Base-by-base conservation (phyloP, 2,329 filamentous ascomycete species). In the Dactylellina sp. region DNA sequence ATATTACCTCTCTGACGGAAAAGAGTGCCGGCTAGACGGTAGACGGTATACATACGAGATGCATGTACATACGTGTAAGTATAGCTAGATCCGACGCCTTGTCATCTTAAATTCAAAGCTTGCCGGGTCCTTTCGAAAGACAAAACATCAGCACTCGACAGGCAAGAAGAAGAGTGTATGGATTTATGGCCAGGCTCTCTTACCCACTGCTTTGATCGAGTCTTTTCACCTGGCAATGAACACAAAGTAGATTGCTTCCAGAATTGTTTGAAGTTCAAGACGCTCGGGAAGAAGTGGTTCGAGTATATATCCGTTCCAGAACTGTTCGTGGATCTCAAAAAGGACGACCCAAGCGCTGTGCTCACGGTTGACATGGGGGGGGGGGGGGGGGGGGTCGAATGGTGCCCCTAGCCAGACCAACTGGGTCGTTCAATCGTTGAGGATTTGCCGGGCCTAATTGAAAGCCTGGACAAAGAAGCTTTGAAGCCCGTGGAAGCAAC, bases 401-500 rank as follows among this genome's bases (percentile, higher is more conserved):
- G n/a, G n/a, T n/a, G n/a, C n/a, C n/a, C 49, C 9, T 53, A 25
- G 49, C 49, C 49, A 16, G 49, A 53, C 28, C 49, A 53, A 20
- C 49, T 25, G 14, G 49, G 49, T 18, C 49, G 49, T 18, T 53
- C 37, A 16, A 20, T 53, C 20, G 49, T 53, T 25, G 49, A 53
- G 16, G 49, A 53, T 53, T 22, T 53, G 28, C 49, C 49, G 32
- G 49, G 37, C 37, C n/a, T 53, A 16, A 53, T 53, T 12, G 9
- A 20, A 22, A 25, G 49, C 1, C 20, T 53, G 49, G 49, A 53
- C 16, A 53, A 53, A n/a, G 49, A 53, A 18, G 49, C 49, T 35
- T 37, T 53, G 28, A 53, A 37, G n/a, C 49, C 49, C 18, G 49
- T 53, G 14, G 77, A 77, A 39, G 64, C 64, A 1, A 75, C 79